Evolutionary conservation across 2,329 filamentous ascomycete genomes (phyloP), one percentile per base, ranked within the genome.

Genomic region (Blastomyces parvus): DNA sequence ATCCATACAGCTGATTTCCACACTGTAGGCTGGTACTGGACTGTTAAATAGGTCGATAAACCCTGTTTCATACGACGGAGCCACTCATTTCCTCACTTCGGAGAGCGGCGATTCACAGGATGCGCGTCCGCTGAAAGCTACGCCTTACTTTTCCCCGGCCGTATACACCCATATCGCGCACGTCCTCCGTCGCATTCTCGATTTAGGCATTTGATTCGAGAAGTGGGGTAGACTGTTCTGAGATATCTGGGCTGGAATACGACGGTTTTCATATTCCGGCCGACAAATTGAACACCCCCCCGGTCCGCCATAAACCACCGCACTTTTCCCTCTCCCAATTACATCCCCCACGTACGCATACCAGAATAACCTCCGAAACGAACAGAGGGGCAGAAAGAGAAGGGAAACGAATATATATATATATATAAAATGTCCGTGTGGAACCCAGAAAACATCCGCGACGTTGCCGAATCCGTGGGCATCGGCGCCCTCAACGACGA

Each of bases 391-490:
- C 14, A 27, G n/a, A 52, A 52, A 27, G 22, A 27, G 7, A 25
- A 53, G 13, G 25, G 38, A 55, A 22, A 48, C n/a, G 27, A 11
- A 17, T n/a, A 59, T 25, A 56, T 27, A 25, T 36, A 50, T 50
- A 50, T 50, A 48, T 48, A 46, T 69, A 72, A 59, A 55, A 83
- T 82, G 81, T 85, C 85, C 48, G 86, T 97, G 69, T 97, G 94
- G 94, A 97, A 97, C 73, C 87, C 90, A 22, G 94, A 99, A 71
- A 97, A 96, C 70, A 90, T 99, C 70, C 88, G 87, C 70, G 94
- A 99, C 75, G 92, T 97, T 65, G 93, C 94, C 69, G 94, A 99
- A 76, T 96, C 94, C 1, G 90, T 97, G 58, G 94, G 94, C 64
- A 92, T 99, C 70, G 81, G 84, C 69, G 83, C 85, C 62, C 83